phyloP scores from a whole-genome alignment of 352 stramenopile genomes.

The Globisporangium ultimum region DNA sequence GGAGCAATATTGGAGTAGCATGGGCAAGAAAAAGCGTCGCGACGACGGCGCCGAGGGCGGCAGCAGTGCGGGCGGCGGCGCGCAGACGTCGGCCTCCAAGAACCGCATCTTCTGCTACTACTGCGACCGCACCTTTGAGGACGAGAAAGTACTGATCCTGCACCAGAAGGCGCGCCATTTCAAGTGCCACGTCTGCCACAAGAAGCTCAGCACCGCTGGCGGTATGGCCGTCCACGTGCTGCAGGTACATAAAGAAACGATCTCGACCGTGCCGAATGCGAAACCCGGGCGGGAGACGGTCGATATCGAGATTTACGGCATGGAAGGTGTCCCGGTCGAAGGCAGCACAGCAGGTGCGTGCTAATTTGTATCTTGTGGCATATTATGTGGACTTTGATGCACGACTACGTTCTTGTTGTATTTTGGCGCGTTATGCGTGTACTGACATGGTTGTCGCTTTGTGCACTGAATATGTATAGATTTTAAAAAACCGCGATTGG shows the following conservation, averaged over 20 bases:
- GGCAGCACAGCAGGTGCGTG: conserved; percentile 17
- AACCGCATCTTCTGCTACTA: conserved; percentile 92
- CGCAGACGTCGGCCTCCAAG: conserved; percentile 2
- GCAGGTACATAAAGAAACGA: conserved; percentile 87
- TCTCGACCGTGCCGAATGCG: conserved; percentile 80
- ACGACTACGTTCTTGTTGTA: not conserved
- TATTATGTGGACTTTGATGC: not conserved
- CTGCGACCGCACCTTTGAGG: conserved; percentile 89
- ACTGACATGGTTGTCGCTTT: not conserved
- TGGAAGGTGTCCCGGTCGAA: conserved; percentile 80
- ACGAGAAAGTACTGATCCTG: conserved; percentile 91
- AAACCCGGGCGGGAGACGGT: conserved; percentile 78
- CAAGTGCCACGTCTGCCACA: conserved; percentile 89
- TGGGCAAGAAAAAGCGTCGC: conserved; percentile 86
- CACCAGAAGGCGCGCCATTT: conserved; percentile 93
- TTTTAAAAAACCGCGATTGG: conserved; percentile 48
- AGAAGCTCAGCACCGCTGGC: conserved; percentile 89
- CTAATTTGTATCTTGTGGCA: conserved; percentile 10
- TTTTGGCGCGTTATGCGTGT: no score
- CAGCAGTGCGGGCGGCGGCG: conserved; percentile 16
- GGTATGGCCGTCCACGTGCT: conserved; percentile 88
- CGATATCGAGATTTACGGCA: conserved; percentile 88
- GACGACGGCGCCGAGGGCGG: conserved; percentile 34
- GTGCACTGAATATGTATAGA: not conserved
- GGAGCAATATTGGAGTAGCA: conserved; percentile 19